phyloP scores from a whole-genome alignment of 108 stramenopile species.

The Stephanodiscus minutulus region DNA sequence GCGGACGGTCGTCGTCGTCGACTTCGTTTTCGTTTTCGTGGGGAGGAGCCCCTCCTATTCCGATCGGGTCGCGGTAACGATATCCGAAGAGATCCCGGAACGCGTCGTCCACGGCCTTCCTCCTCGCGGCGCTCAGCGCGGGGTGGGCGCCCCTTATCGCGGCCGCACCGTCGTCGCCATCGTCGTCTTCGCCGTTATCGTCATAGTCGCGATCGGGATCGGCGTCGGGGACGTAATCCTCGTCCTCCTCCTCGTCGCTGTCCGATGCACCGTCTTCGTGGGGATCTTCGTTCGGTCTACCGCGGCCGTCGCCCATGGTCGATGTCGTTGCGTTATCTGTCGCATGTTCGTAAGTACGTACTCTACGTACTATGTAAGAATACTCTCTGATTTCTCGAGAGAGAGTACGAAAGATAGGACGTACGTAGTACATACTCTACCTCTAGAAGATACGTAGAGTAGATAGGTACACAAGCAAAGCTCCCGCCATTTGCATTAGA shows the following conservation, averaged over 20 bases:
- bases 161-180: not conserved
- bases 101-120: conserved; percentile 69
- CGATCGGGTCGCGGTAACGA: no score
- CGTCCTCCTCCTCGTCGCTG: conserved; percentile 48
- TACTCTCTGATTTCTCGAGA: no score
- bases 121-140: conserved; percentile 38
- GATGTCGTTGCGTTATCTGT: no score
- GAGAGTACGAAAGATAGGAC: no score
- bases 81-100: conserved; percentile 81
- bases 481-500: no score
- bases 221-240: conserved; percentile 46
- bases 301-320: not conserved
- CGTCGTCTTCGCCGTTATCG: conserved; percentile 28
- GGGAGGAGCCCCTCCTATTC: no score
- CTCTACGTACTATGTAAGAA: no score
- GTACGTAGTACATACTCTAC: no score
- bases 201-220: conserved; percentile 41
- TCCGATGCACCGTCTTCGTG: conserved; percentile 3
- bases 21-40: not conserved
- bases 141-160: not conserved
- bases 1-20: not conserved
- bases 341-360: no score
- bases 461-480: no score
- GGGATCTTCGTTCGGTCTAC: not conserved
- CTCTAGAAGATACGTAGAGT: no score